phyloP scores from a whole-genome alignment of 2,329 filamentous ascomycete genomes.

The Monosporascus sp. region DNA sequence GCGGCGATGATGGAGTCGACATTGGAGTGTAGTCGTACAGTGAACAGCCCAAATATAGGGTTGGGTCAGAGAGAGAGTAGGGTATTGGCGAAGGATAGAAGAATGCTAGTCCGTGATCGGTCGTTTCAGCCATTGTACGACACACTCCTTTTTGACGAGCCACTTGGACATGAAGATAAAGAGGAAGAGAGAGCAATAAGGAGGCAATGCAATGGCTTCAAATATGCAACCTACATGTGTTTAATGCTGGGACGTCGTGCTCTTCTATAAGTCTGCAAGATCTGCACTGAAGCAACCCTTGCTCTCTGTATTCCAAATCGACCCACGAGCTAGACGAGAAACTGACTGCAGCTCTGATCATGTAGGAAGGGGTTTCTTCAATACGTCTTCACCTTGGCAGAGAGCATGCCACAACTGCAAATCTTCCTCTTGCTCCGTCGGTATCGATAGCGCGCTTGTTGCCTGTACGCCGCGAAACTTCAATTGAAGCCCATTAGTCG shows the following conservation, averaged over 20 bases:
- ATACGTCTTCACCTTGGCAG: too few species aligned
- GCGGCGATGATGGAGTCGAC: conserved; percentile 44
- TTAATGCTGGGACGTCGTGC: neutral
- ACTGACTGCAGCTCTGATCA: neutral
- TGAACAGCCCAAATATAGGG: conserved; percentile 24
- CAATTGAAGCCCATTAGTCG: too few species aligned
- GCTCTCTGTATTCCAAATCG: neutral
- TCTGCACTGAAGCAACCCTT: neutral
- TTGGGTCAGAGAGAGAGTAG: conserved; percentile 26
- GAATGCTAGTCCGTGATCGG: conserved; percentile 31
- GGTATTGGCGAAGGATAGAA: conserved; percentile 31
- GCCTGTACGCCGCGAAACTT: too few species aligned
- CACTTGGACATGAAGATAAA: neutral
- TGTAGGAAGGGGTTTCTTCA: neutral
- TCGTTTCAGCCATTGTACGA: conserved; percentile 21
- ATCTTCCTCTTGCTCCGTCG: too few species aligned
- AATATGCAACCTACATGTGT: neutral
- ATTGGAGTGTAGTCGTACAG: conserved; percentile 33
- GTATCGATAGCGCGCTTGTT: too few species aligned
- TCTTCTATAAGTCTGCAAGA: neutral
- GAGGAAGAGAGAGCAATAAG: neutral
- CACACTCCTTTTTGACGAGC: neutral
- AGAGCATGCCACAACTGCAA: too few species aligned
- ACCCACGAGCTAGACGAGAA: neutral
- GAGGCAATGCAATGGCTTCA: neutral